Percentiles rank a stretch among this genome's conserved stretches.
phyloP scores from a whole-genome alignment of 2,329 filamentous ascomycete genomes.

The Aspergillus quadricinctus region DNA sequence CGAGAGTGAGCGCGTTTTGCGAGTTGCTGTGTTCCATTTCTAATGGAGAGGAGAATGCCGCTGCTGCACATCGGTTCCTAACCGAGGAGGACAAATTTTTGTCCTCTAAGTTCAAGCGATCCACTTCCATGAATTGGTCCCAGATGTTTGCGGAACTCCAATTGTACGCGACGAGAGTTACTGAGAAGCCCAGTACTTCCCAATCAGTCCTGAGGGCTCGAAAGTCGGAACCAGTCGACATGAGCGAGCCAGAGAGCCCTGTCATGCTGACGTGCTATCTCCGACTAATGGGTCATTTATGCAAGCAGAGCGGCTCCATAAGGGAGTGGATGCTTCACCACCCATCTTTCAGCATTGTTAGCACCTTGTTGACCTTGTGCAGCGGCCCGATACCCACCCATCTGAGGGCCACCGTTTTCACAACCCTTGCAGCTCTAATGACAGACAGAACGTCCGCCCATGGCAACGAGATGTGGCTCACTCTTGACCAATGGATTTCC shows the following conservation, averaged over 20 bases:
- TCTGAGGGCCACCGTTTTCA: slow-evolving; percentile 78
- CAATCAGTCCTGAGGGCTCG: slow-evolving; percentile 56
- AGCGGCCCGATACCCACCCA: slow-evolving; percentile 71
- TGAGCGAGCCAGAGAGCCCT: slow-evolving; percentile 88
- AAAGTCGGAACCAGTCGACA: slow-evolving; percentile 61
- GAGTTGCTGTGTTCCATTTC: slow-evolving; percentile 91
- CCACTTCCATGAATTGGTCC: slow-evolving; percentile 82
- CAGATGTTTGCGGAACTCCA: slow-evolving; percentile 89
- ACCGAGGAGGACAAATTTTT: slow-evolving; percentile 75
- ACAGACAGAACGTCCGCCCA: slow-evolving; percentile 65
- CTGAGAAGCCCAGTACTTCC: slow-evolving; percentile 61
- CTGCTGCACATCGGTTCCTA: slow-evolving; percentile 81
- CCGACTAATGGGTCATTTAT: slow-evolving; percentile 77
- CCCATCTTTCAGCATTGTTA: slow-evolving; percentile 64
- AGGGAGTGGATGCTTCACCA: slow-evolving; percentile 69
- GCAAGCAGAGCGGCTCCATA: slow-evolving; percentile 66
- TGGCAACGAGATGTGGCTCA: slow-evolving; percentile 72
- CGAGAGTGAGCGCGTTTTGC: slow-evolving; percentile 93
- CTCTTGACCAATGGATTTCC: slow-evolving; percentile 74
- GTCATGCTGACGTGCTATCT: slow-evolving; percentile 96
- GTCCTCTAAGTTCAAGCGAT: slow-evolving; percentile 73
- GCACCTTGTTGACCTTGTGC: slow-evolving; percentile 72
- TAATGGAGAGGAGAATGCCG: slow-evolving; percentile 74
- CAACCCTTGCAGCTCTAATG: slow-evolving; percentile 70
- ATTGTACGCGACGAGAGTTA: slow-evolving; percentile 74